A percentile compares a stretch with the other conserved stretches of the same genome.
Conservation (phyloP, 345 rosid species). For the Gynandropsis gynandra region DNA sequence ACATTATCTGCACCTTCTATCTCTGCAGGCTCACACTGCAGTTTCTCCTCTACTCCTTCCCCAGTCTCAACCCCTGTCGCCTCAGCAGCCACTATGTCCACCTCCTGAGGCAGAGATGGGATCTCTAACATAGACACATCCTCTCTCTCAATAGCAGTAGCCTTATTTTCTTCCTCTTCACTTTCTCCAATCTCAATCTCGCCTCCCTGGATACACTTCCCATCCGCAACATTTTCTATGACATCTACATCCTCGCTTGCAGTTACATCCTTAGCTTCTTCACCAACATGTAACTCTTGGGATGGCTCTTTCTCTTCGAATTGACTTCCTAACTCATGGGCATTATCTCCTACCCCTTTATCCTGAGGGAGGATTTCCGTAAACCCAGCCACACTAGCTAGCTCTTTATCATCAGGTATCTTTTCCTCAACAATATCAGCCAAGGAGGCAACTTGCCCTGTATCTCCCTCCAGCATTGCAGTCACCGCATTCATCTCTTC, state of each 20-base stretch:
- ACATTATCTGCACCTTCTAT: background rate
- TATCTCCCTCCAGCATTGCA: slow-evolving; percentile 23
- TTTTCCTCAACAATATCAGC: slow-evolving; percentile 22
- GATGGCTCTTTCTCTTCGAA: slow-evolving; percentile 10
- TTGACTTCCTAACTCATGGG: slow-evolving; percentile 11
- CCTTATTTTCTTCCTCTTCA: slow-evolving; percentile 18
- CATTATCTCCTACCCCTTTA: slow-evolving; percentile 14
- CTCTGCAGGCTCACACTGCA: background rate
- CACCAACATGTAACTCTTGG: slow-evolving; percentile 15
- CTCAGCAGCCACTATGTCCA: slow-evolving; percentile 16
- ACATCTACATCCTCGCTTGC: slow-evolving; percentile 15
- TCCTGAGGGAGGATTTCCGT: slow-evolving; percentile 19
- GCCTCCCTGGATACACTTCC: background rate
- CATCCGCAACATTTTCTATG: slow-evolving; percentile 16
- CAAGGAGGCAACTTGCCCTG: slow-evolving; percentile 18
- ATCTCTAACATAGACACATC: slow-evolving; percentile 8
- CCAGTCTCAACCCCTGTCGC: too few relatives aligned
- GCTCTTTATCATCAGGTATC: slow-evolving; percentile 20
- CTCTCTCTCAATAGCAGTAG: background rate
- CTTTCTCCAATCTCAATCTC: background rate
- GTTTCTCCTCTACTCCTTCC: background rate
- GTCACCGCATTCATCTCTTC: background rate
- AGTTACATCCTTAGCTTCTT: slow-evolving; percentile 14
- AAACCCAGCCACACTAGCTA: slow-evolving; percentile 24
- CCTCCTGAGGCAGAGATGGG: slow-evolving; percentile 20